Evolutionary conservation across 345 rosid species (phyloP).

Genomic region (Odontarrhena argentea): DNA sequence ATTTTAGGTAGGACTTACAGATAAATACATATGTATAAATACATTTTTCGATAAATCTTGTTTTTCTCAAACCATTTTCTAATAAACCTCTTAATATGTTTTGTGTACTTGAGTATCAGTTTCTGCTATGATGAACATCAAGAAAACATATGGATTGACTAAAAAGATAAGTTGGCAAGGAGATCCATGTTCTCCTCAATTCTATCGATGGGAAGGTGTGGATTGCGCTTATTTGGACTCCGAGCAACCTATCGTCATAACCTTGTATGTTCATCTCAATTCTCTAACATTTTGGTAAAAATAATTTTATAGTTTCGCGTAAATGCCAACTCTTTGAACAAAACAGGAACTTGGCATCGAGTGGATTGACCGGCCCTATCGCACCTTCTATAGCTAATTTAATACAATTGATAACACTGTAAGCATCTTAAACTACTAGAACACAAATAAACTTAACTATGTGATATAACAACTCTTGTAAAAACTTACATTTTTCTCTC

Average conservation of each 20-base stretch:
- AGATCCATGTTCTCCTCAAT: constrained; percentile 54
- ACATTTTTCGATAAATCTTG: too few species aligned
- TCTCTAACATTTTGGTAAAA: background rate
- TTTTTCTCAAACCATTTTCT: too few species aligned
- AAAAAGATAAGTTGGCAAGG: constrained; percentile 53
- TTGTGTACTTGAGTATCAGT: constrained; percentile 30
- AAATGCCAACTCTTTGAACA: background rate
- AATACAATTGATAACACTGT: constrained; percentile 42
- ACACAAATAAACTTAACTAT: background rate
- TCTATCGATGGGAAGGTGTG: constrained; percentile 49
- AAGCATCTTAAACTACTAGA: constrained; percentile 29
- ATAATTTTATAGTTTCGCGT: background rate
- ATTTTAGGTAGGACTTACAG: background rate
- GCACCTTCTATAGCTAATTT: constrained; percentile 41
- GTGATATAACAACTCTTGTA: background rate
- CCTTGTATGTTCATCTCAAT: constrained; percentile 46
- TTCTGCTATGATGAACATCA: constrained; percentile 50
- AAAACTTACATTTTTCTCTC: background rate
- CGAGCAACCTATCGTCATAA: constrained; percentile 42
- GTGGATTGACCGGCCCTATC: constrained; percentile 45
- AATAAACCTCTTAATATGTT: background rate
- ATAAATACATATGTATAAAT: background rate
- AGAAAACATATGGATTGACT: constrained; percentile 46
- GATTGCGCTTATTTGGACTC: constrained; percentile 39
- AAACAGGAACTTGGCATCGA: constrained; percentile 44